phyloP scores from a whole-genome alignment of 108 stramenopile genomes.

The Nitzschia putrida region DNA sequence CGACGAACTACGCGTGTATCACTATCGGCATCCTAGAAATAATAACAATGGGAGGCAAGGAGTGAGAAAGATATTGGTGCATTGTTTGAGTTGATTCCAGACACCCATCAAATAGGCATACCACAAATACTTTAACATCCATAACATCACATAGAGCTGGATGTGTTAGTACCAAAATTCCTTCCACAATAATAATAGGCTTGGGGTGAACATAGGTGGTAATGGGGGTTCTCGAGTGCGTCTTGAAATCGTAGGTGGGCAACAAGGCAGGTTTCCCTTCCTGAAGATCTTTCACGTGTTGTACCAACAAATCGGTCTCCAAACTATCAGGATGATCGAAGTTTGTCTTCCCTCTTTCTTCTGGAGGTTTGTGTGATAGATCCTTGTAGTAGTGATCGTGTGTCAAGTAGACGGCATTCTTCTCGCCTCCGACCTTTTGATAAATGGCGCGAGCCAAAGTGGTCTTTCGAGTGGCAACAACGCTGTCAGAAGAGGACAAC shows the following conservation, averaged over 20 bases:
- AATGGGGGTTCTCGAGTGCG: conserved; percentile 73
- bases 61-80: conserved; percentile 3
- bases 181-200: conserved; percentile 86
- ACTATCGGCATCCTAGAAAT: conserved; percentile 68
- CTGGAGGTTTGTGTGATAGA: conserved; percentile 74
- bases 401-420: conserved; percentile 69
- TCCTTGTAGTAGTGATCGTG: conserved; percentile 82
- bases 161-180: conserved; percentile 90
- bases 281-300: conserved; percentile 75
- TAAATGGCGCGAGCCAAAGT: conserved; percentile 80
- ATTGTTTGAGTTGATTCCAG: neutral
- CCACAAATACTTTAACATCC: conserved; percentile 95
- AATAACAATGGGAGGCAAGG: neutral
- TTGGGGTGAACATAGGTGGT: conserved; percentile 61
- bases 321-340: conserved; percentile 95
- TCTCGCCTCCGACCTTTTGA: conserved; percentile 65
- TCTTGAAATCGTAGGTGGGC: conserved; percentile 90
- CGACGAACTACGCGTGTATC: conserved; percentile 88
- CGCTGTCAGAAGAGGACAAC: neutral
- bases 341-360: conserved; percentile 75
- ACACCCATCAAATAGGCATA: conserved; percentile 31
- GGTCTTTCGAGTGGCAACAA: conserved; percentile 35
- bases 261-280: conserved; percentile 68
- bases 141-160: conserved; percentile 65
- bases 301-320: conserved; percentile 86